Conservation (phyloP, 495 filamentous ascomycete species). For the Penicillium malachiteum region DNA sequence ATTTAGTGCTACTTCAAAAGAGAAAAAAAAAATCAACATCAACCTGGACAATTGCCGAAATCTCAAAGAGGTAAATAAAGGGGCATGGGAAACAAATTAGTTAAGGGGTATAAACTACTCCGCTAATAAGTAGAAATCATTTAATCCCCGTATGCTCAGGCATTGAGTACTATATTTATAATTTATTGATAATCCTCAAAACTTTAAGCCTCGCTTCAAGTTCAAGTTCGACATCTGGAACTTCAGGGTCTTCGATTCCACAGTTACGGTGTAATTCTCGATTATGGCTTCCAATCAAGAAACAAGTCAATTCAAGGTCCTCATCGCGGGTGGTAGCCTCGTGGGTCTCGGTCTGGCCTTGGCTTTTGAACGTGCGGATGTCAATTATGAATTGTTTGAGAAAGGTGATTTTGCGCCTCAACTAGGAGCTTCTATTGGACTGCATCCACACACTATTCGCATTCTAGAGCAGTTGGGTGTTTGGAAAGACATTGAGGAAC, state of each 20-base stretch:
- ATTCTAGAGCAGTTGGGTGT: constrained; percentile 20
- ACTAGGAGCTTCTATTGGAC: constrained; percentile 17
- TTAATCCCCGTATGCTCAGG: no score
- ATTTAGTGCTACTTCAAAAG: no score
- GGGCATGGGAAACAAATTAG: no score
- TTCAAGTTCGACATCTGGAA: neutral
- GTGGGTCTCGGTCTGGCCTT: constrained; percentile 15
- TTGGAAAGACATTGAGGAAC: constrained; percentile 12
- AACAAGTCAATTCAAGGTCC: constrained; percentile 11
- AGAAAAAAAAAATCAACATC: no score
- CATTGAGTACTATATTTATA: no score
- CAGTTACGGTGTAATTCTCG: no score
- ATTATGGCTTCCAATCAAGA: neutral
- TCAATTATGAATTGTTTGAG: constrained; percentile 20
- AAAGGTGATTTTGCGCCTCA: constrained; percentile 15
- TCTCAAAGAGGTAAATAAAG: no score
- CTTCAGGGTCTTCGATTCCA: neutral
- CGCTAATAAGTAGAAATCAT: no score
- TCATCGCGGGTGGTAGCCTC: constrained; percentile 20
- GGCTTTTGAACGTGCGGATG: constrained; percentile 15
- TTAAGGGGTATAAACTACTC: no score
- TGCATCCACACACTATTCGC: constrained; percentile 10
- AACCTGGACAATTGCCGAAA: no score
- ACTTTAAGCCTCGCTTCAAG: neutral
- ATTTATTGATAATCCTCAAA: neutral